phyloP scores from a whole-genome alignment of 108 stramenopile genomes.

The Halocafeteria seosinensis region DNA sequence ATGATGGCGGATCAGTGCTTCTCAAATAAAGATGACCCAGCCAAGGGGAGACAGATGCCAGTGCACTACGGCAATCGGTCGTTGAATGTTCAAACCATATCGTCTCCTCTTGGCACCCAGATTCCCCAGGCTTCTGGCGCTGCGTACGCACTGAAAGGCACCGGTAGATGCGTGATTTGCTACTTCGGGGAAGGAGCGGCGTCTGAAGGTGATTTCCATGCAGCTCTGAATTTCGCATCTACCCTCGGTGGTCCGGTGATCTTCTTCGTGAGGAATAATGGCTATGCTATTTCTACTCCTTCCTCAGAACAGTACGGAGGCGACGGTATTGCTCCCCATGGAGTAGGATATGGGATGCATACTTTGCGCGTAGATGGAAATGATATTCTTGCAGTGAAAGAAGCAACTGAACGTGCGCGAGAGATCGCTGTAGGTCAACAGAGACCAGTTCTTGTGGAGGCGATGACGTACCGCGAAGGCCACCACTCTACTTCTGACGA shows the following conservation, averaged over 20 bases:
- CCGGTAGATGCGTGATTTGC: conserved; percentile 41
- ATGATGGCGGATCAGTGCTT: conserved; percentile 91
- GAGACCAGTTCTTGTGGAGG: conserved; percentile 78
- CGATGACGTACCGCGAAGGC: conserved; percentile 89
- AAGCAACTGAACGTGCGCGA: conserved; percentile 60
- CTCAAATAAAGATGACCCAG: conserved; percentile 61
- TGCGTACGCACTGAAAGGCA: conserved; percentile 63
- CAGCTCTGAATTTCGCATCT: conserved; percentile 79
- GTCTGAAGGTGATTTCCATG: conserved; percentile 83
- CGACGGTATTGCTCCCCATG: conserved; percentile 78
- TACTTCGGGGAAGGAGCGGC: conserved; percentile 94
- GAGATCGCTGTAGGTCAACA: conserved; percentile 18
- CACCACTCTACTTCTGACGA: conserved; percentile 95
- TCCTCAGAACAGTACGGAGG: conserved; percentile 79
- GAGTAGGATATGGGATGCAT: conserved; percentile 80
- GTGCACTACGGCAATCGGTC: conserved; percentile 81
- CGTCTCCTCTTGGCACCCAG: conserved; percentile 79
- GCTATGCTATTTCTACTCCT: conserved; percentile 88
- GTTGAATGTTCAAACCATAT: conserved; percentile 82
- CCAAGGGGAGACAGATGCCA: conserved; percentile 93
- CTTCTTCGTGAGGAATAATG: conserved; percentile 93
- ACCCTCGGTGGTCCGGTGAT: conserved; percentile 69
- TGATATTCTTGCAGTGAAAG: conserved; percentile 75
- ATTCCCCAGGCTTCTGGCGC: conserved; percentile 83
- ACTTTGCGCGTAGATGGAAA: conserved; percentile 93